A percentile compares a stretch with the other conserved stretches of the same genome.
Evolutionary conservation across 2,329 filamentous ascomycete species (phyloP).

Genomic region (Neurospora sp.): DNA sequence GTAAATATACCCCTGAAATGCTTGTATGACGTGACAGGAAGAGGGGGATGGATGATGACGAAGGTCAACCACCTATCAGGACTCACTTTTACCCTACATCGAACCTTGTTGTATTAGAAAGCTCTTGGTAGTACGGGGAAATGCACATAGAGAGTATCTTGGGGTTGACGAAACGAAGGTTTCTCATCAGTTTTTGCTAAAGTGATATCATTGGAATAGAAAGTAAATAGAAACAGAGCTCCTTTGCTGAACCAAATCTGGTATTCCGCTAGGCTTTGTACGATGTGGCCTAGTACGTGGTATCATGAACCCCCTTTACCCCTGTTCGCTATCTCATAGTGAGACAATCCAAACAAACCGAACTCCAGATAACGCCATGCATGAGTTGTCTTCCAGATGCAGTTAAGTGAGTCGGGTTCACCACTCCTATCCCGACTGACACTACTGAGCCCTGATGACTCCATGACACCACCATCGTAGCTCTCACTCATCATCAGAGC

Average conservation of each 20-base stretch:
- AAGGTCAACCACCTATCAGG: constrained; percentile 2
- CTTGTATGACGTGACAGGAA: constrained; percentile 6
- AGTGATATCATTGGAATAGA: background rate
- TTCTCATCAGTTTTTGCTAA: background rate
- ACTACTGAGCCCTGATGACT: background rate
- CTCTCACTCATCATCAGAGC: constrained; percentile 49
- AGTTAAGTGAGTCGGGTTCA: background rate
- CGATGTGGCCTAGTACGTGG: background rate
- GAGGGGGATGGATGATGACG: constrained; percentile 7
- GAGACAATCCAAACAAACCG: background rate
- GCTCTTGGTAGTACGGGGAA: constrained; percentile 10
- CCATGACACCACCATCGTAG: constrained; percentile 22
- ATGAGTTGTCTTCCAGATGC: background rate
- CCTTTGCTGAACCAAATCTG: background rate
- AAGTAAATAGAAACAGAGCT: background rate
- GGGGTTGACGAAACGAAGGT: constrained; percentile 3
- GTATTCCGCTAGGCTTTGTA: background rate
- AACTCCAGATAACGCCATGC: background rate
- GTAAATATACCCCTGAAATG: constrained; percentile 26
- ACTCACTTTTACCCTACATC: constrained; percentile 5
- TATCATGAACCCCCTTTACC: background rate
- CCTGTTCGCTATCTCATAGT: background rate
- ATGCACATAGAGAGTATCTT: constrained; percentile 17
- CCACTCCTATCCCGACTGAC: background rate
- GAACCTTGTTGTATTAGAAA: constrained; percentile 16